Evolutionary conservation across 139 green algal species (phyloP), one percentile per base, ranked within the genome.

Genomic region (Astrephomene gubernaculifera): DNA sequence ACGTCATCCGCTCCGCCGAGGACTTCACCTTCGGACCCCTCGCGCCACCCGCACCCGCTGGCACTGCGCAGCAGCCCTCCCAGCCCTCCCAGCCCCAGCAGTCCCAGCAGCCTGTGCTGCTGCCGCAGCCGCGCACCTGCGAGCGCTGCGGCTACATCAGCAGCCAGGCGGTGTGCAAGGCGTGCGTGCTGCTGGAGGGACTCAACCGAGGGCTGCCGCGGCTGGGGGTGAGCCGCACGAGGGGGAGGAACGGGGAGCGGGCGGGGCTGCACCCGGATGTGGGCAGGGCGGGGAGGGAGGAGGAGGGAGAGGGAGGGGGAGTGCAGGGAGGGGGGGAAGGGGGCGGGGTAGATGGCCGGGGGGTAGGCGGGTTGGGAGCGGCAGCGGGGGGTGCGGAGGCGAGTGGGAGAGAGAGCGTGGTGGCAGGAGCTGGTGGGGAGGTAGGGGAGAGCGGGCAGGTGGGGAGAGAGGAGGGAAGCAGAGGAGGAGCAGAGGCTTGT

Each of bases 81-180:
- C n/a, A n/a, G n/a, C n/a, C n/a, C n/a, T n/a, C n/a, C n/a, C n/a
- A n/a, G n/a, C n/a, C n/a, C n/a, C n/a, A n/a, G n/a, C n/a, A n/a
- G n/a, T n/a, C n/a, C n/a, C n/a, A n/a, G n/a, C n/a, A n/a, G n/a
- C n/a, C n/a, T n/a, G n/a, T n/a, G n/a, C n/a, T n/a, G n/a, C 57
- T 43, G 33, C 64, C 87, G 70, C 29, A 74, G 81, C 91, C 93
- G 1, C 87, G 91, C 33, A 91, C 61, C 54, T 98, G 96, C 79
- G 69, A 90, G 67, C 90, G 91, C 29, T 98, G 96, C 82, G 94
- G 95, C 33, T 98, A 96, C 87, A 93, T 98, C 70, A 94, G 87
- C 49, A 97, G 93, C 85, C 96, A 98, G 91, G 86, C 80, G 0
- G 88, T 98, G 27, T 98, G 96, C 92, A 98, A 98, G 91, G 96